Evolutionary conservation across 345 rosid genomes (phyloP), one percentile per base, ranked within the genome.

Genomic region (Zanthoxylum bungeanum): DNA sequence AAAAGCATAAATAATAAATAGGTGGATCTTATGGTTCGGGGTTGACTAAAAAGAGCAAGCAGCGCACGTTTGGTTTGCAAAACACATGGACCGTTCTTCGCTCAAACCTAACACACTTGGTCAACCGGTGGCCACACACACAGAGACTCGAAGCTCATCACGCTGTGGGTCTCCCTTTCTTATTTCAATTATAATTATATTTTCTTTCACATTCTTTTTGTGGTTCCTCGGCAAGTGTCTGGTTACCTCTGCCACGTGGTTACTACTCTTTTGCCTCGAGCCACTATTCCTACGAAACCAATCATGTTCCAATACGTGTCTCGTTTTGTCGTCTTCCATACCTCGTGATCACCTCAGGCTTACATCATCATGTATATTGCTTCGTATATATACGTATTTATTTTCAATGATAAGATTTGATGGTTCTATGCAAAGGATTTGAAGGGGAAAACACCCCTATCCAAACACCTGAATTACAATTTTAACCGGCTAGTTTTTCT

Each of bases 271-370:
- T 70, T 28, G n/a, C 7, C 22, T 40, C 46, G 11, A 1, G 25
- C 36, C 39, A 58, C 64, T 56, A 30, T 40, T 69, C 64, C 6
- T 0, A 3, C 3, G 7, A 31, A 17, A n/a, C 57, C 31, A 70
- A 70, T 33, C 73, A 1, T 3, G 8, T 69, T 8, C 42, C 5
- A 11, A 7, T 30, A 69, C 66, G 40, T 70, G 47, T 3, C 50
- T 31, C 21, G 2, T 44, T 56, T 28, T 42, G 31, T 57, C 73
- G n/a, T 21, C 62, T 61, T 46, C 7, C 6, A 10, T 67, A 66
- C 78, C 67, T 80, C 78, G 73, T 39, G 10, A 64, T 80, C 61
- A 50, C 68, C 42, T 78, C 80, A 80, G 44, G n/a, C 9, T 72
- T 65, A 70, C 80, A 55, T 83, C 80, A 74, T 24, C n/a, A 2